Base-by-base conservation (phyloP, 2,329 filamentous ascomycete genomes). In the Onygenales sp. region DNA sequence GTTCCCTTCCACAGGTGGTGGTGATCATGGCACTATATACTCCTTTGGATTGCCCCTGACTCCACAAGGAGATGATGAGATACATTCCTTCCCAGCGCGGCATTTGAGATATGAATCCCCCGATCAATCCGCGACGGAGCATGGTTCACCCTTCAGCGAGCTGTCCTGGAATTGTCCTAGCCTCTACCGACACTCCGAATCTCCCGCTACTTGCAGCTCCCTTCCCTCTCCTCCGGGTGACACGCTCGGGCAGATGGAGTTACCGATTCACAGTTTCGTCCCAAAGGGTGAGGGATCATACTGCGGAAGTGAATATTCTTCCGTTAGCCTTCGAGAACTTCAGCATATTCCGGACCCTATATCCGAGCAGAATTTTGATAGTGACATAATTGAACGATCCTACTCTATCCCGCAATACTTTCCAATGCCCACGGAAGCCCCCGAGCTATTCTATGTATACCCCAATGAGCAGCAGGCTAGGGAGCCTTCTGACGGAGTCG, bases 331-430 rank as follows among this genome's bases (percentile, higher is more conserved):
- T 46, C 46, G 54, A 58, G 58, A 63, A 21, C 44, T 61, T 27
- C 60, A 63, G 42, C 57, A 56, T 51, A 59, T 61, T 53, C 63
- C 57, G 6, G 58, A 60, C 8, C 55, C 58, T 8, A 53, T 59
- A 10, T 49, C 59, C 21, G 56, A 57, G 34, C n/a, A 42, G 40
- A 31, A 50, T 13, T 44, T 52, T n/a, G 53, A 53, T 17, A 48
- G 46, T 13, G 51, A 11, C 21, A 11, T 31, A 11, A 21, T 21
- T 42, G 31, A 31, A 31, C 49, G 32, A n/a, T 48, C 39, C 8
- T 48, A 39, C 11, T 11, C 36, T 6, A 14, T 42, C 45, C 34
- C 27, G 10, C n/a, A 27, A 7, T 34, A 7, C 32, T 14, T 40
- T 4, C 39, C 40, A 4, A 7, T 4, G 40, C 21, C 14, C 37